Conservation (phyloP, 1,284 basidiomycete species). For the Schizophyllum amplum region DNA sequence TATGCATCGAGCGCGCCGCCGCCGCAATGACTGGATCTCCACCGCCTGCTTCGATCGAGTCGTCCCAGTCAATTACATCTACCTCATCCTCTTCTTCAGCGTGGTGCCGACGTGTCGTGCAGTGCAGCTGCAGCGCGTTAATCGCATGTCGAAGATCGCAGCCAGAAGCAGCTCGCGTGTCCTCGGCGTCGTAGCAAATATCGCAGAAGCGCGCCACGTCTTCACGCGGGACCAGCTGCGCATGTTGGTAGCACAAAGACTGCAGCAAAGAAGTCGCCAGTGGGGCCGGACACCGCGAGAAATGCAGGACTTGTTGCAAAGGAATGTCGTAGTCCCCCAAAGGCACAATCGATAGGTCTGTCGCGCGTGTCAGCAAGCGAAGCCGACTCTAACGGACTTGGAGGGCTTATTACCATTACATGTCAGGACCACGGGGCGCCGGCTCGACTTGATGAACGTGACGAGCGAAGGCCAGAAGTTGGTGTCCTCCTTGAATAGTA, state of each 20-base stretch:
- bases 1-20: constrained; percentile 6
- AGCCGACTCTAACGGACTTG: constrained; percentile 12
- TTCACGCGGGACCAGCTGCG: constrained; percentile 31
- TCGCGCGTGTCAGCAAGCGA: constrained; percentile 1
- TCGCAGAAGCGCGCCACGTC: constrained; percentile 29
- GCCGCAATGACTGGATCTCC: constrained; percentile 11
- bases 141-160: constrained; percentile 55
- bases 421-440: constrained; percentile 83
- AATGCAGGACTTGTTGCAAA: constrained; percentile 66
- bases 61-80: neutral
- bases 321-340: constrained; percentile 50
- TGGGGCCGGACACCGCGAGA: constrained; percentile 48
- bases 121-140: constrained; percentile 47
- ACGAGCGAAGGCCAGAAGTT: constrained; percentile 89
- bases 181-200: neutral
- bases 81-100: neutral
- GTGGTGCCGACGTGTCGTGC: constrained; percentile 10
- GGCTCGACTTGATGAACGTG: constrained; percentile 73
- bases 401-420: constrained; percentile 69
- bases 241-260: constrained; percentile 53
- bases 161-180: constrained; percentile 4
- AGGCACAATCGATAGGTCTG: constrained; percentile 71
- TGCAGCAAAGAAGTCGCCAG: constrained; percentile 71
- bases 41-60: neutral
- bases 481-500: constrained; percentile 83